These are phyloP conservation scores for Sporisorium scitamineum DNA, from an alignment of 1,284 basidiomycete species.

Conservation along the genomic window DNA sequence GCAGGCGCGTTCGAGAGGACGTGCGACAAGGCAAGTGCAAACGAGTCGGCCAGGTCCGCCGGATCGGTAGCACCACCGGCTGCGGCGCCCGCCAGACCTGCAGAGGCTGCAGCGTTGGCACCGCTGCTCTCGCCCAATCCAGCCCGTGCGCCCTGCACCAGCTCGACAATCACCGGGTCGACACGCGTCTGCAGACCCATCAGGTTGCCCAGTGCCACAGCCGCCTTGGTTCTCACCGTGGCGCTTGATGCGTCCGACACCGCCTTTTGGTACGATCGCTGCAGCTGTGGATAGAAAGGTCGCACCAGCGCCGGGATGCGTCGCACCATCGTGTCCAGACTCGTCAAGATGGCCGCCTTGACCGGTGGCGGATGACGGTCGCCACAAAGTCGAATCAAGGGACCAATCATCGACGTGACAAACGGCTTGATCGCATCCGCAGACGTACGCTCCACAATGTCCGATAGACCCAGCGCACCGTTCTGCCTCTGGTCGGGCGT, in stretches of 20 bases:
- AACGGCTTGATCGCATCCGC: constrained; percentile 93
- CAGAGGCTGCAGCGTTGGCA: constrained; percentile 5
- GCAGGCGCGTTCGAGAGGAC: constrained; percentile 79
- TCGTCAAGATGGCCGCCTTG: constrained; percentile 65
- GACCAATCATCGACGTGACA: constrained; percentile 95
- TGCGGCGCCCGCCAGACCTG: constrained; percentile 30
- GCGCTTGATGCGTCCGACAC: constrained; percentile 83
- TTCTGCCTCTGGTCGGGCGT: constrained; percentile 78
- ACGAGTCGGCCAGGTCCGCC: constrained; percentile 74
- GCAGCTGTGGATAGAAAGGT: constrained; percentile 98
- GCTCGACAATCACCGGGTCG: constrained; percentile 83
- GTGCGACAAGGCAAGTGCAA: constrained; percentile 80
- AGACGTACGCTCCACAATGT: constrained; percentile 90
- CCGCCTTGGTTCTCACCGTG: constrained; percentile 84
- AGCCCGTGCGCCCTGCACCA: constrained; percentile 73
- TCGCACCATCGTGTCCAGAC: constrained; percentile 64
- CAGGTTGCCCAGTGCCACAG: constrained; percentile 85
- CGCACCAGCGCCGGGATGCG: constrained; percentile 87
- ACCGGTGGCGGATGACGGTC: constrained; percentile 67
- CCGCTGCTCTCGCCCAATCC: constrained; percentile 72
- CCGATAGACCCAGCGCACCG: constrained; percentile 92
- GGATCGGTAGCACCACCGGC: constrained; percentile 30
- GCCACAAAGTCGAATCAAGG: constrained; percentile 77
- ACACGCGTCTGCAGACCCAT: constrained; percentile 77
- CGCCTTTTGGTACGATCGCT: constrained; percentile 96